phyloP scores from a whole-genome alignment of 129 eudicot genomes.

The Flaveria linearis region DNA sequence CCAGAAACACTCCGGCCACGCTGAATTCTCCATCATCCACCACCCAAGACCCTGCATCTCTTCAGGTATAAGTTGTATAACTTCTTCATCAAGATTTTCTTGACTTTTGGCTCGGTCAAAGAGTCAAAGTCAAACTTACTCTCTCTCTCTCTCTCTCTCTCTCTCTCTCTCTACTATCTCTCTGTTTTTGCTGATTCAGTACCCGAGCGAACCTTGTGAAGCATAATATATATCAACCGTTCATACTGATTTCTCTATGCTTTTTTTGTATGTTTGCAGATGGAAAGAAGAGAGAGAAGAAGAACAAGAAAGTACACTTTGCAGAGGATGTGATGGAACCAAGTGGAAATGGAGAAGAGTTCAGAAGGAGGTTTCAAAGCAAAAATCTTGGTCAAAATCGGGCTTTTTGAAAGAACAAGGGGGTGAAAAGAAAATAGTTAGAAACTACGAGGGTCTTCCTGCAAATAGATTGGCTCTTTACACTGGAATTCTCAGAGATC shows the following conservation, averaged over 20 bases:
- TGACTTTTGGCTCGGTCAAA: constrained; percentile 29
- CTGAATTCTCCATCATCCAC: neutral
- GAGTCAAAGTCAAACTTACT: neutral
- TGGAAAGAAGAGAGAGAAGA: constrained; percentile 55
- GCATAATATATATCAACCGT: too few relatives aligned
- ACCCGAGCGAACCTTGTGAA: too few relatives aligned
- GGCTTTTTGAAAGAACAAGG: constrained; percentile 27
- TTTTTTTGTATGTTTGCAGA: constrained; percentile 21
- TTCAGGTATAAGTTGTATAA: constrained; percentile 53
- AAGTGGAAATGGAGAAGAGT: constrained; percentile 68
- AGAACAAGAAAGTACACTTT: constrained; percentile 86
- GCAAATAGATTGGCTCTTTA: constrained; percentile 76
- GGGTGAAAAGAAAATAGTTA: constrained; percentile 30
- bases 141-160: neutral
- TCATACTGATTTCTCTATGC: too few relatives aligned
- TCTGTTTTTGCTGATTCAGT: too few relatives aligned
- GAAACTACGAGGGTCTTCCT: constrained; percentile 40
- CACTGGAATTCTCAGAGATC: constrained; percentile 74
- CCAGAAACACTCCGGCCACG: constrained; percentile 46
- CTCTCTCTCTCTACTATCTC: too few relatives aligned
- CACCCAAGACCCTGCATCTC: constrained; percentile 69
- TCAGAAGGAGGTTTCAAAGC: constrained; percentile 47
- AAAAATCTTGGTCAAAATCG: constrained; percentile 23
- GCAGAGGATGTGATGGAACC: constrained; percentile 92
- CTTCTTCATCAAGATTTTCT: constrained; percentile 22